A percentile compares a stretch with the other conserved stretches of the same genome.
Evolutionary conservation across 169 alveolate species (phyloP).

Genomic region (Cryptosporidium andersoni): DNA sequence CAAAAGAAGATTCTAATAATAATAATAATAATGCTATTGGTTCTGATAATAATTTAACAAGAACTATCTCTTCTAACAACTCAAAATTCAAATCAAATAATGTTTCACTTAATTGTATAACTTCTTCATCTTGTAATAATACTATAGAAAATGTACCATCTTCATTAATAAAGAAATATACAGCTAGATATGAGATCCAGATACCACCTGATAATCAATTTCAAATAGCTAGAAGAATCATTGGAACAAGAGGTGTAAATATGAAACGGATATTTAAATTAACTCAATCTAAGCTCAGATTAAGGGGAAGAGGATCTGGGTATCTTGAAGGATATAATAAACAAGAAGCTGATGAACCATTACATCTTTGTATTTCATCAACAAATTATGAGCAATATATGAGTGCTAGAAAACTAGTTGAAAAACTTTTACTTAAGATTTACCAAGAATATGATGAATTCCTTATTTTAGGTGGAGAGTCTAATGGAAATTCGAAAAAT

Average conservation of each 20-base stretch:
- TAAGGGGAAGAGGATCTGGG: slow-evolving; percentile 95
- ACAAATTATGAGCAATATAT: slow-evolving; percentile 86
- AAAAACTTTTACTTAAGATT: slow-evolving; percentile 82
- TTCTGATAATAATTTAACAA: too few species aligned
- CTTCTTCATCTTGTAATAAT: slow-evolving; percentile 6
- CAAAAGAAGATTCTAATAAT: not conserved
- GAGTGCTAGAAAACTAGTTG: slow-evolving; percentile 87
- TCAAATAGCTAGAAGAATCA: slow-evolving; percentile 90
- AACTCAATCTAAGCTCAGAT: slow-evolving; percentile 86
- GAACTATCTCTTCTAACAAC: too few species aligned
- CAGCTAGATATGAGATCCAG: slow-evolving; percentile 91
- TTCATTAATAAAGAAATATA: slow-evolving; percentile 81
- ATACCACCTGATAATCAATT: slow-evolving; percentile 91
- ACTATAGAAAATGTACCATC: not conserved
- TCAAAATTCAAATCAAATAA: too few species aligned
- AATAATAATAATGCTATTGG: not conserved
- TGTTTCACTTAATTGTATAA: slow-evolving; percentile 6
- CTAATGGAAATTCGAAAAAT: not conserved
- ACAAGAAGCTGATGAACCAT: slow-evolving; percentile 90
- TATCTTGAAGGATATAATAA: slow-evolving; percentile 91
- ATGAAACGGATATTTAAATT: slow-evolving; percentile 91
- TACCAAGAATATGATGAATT: slow-evolving; percentile 88
- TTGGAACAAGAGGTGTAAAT: slow-evolving; percentile 91
- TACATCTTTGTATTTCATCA: slow-evolving; percentile 91
- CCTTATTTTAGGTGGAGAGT: slow-evolving; percentile 57